phyloP scores from a whole-genome alignment of 2,329 filamentous ascomycete species.

The Tricladium varicosporioides region DNA sequence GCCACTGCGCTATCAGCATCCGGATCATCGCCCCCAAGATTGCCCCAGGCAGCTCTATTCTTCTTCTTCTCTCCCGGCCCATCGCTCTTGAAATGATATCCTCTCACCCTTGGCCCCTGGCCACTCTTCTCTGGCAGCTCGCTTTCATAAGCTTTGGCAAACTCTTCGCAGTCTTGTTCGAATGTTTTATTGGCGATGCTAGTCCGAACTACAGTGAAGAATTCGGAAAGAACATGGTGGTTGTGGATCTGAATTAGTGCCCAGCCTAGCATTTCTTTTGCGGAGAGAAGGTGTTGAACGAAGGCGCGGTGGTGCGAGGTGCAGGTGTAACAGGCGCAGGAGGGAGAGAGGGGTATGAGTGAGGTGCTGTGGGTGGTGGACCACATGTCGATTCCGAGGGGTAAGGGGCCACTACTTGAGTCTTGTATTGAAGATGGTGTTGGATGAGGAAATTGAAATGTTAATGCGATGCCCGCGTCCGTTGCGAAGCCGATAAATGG shows the following conservation, averaged over 20 bases:
- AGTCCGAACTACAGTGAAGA: constrained; percentile 69
- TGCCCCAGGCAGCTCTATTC: constrained; percentile 66
- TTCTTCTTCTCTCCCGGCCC: constrained; percentile 60
- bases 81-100: constrained; percentile 77
- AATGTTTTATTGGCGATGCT: constrained; percentile 63
- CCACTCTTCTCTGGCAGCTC: constrained; percentile 73
- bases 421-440: constrained; percentile 13
- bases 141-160: constrained; percentile 59
- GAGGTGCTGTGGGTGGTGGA: constrained; percentile 57
- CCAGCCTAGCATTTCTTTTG: constrained; percentile 98
- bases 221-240: constrained; percentile 66
- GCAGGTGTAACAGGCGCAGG: constrained; percentile 82
- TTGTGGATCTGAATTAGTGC: constrained; percentile 91
- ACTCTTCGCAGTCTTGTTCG: constrained; percentile 45
- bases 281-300: constrained; percentile 79
- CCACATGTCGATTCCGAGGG: constrained; percentile 82
- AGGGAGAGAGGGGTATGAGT: constrained; percentile 56
- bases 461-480: constrained; percentile 81
- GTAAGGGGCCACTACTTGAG: constrained; percentile 30
- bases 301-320: constrained; percentile 81
- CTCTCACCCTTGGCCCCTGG: constrained; percentile 73
- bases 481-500: constrained; percentile 73
- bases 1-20: constrained; percentile 33
- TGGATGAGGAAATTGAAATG: constrained; percentile 68
- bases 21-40: constrained; percentile 40